Base-by-base conservation (phyloP, 176 grass and related monocot genomes). In the Aechmea fasciata region DNA sequence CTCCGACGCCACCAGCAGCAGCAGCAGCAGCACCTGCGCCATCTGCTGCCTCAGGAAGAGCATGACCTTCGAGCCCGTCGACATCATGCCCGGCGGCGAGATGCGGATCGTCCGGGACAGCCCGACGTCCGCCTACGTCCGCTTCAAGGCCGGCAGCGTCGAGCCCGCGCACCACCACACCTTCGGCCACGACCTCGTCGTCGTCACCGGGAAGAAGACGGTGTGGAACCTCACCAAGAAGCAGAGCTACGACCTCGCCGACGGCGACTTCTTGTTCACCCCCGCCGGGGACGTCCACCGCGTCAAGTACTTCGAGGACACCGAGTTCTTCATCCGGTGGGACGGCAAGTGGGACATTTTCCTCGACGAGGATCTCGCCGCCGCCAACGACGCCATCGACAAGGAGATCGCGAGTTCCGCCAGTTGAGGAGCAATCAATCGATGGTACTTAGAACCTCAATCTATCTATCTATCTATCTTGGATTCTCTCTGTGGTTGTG, bases 201-300 rank as follows among this genome's bases (percentile, higher is more conserved):
- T 96, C 47, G 83, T 96, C 65, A 87, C 86, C 51, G 89, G 93
- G 69, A 90, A 86, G 69, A 96, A 92, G 76, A 92, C 85, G 71
- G 93, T 92, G 0, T 96, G 89, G 93, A 92, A 96, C 84, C 76
- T 96, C 47, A 96, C 86, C 51, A 96, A 96, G 84, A 87, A 96
- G 29, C 83, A 89, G 69, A 87, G 82, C 78, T 96, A 90, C 25
- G 73, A 75, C 48, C 79, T 96, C 3, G 80, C 81, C 29, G 83
- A 90, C 9, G 88, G 89, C 8, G 93, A 96, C 52, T 92, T 96
- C 68, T 71, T 92, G 59, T 96, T 96, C 81, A 96, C 93, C 3
- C 93, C 86, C 13, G 86, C 85, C 1, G 81, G 81, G 6, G 88
- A 96, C 49, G 88, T 96, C 70, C 93, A 92, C 71, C 82, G 88